A percentile compares a stretch with the other conserved stretches of the same genome.
phyloP scores from a whole-genome alignment of 2,329 filamentous ascomycete species.

The Immersiporthe knoxdaviesiana region DNA sequence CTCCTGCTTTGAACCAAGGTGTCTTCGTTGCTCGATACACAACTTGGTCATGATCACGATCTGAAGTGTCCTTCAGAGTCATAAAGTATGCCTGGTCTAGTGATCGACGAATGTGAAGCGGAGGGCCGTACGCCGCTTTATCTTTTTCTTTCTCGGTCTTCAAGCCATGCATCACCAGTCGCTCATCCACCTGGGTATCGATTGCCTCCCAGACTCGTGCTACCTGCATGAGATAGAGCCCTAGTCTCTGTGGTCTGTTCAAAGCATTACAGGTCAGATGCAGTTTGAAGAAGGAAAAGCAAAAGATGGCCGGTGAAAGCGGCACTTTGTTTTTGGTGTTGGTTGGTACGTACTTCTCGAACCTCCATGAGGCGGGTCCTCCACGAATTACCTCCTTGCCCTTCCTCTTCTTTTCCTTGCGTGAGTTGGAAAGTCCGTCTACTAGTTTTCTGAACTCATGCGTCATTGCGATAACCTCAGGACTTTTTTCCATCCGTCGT shows the following conservation, averaged over 20 bases:
- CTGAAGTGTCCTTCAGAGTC: constrained; percentile 18
- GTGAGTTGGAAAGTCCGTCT: background rate
- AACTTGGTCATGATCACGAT: constrained; percentile 24
- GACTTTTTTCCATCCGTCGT: background rate
- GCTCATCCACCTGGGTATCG: constrained; percentile 11
- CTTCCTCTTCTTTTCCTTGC: background rate
- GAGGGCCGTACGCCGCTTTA: background rate
- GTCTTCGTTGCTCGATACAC: constrained; percentile 18
- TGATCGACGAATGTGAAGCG: constrained; percentile 18
- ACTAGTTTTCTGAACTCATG: background rate
- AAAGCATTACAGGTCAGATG: background rate
- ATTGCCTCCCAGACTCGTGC: constrained; percentile 22
- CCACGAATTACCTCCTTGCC: too few relatives aligned
- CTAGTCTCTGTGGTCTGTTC: background rate
- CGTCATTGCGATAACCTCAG: background rate
- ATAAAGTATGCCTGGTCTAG: constrained; percentile 25
- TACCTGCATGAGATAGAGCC: background rate
- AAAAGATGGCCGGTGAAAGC: background rate
- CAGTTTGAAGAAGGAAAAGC: background rate
- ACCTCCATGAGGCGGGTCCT: background rate
- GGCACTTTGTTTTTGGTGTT: background rate
- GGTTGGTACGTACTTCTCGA: background rate
- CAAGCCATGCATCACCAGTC: constrained; percentile 9
- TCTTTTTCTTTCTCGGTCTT: background rate
- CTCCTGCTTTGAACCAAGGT: background rate